Evolutionary conservation across 345 rosid species (phyloP).

Genomic region (Clarkia xantiana): DNA sequence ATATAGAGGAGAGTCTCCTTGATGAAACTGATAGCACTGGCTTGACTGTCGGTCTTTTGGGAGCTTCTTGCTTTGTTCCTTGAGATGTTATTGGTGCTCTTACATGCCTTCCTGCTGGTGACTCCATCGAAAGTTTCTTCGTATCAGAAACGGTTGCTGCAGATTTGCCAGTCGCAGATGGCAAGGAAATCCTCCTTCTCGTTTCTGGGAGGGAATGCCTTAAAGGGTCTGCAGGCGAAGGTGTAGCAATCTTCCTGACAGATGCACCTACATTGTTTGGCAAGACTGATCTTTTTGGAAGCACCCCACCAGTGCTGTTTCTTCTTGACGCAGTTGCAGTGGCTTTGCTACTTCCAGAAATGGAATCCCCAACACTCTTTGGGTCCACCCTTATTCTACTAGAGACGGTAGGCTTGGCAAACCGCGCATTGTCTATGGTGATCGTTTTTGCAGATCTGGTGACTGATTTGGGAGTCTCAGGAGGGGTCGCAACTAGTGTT

Average conservation of each 20-base stretch:
- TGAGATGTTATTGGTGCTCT: constrained; percentile 39
- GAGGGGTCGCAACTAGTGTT: constrained; percentile 11
- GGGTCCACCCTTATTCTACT: constrained; percentile 41
- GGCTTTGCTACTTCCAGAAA: constrained; percentile 31
- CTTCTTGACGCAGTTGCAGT: constrained; percentile 44
- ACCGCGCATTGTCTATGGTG: constrained; percentile 23
- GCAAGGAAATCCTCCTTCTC: constrained; percentile 50
- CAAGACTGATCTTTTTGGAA: constrained; percentile 35
- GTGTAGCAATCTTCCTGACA: constrained; percentile 26
- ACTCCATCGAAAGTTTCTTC: constrained; percentile 33
- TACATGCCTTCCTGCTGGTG: constrained; percentile 34
- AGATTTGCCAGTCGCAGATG: constrained; percentile 48
- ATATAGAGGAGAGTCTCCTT: constrained; percentile 39
- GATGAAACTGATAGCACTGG: constrained; percentile 34
- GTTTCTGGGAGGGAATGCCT: constrained; percentile 76
- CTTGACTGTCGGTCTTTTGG: constrained; percentile 34
- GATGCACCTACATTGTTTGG: constrained; percentile 16
- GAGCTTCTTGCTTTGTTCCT: constrained; percentile 27
- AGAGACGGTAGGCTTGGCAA: constrained; percentile 29
- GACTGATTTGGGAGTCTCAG: constrained; percentile 27
- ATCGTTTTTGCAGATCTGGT: constrained; percentile 21
- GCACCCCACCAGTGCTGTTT: constrained; percentile 79
- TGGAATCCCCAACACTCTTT: constrained; percentile 17
- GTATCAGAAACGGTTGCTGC: constrained; percentile 25
- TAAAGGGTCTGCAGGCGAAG: constrained; percentile 29